Percentiles rank a stretch among this genome's conserved stretches.
Conservation (phyloP, 768 basidiomycete species). For the Clitopilus hobsonii region DNA sequence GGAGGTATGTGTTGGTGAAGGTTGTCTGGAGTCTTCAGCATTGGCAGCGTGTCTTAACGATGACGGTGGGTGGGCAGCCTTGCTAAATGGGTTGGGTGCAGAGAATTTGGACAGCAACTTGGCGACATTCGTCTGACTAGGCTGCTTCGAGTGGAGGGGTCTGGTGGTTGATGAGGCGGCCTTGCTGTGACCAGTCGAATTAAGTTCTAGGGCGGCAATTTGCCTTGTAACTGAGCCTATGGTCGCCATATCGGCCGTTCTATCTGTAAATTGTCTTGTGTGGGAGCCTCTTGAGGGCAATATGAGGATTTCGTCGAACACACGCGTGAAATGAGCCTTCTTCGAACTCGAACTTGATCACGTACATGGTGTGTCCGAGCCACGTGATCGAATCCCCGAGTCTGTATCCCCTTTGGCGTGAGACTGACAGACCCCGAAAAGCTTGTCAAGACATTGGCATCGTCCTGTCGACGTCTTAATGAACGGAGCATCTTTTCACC, state of each 20-base stretch:
- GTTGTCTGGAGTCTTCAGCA: neutral
- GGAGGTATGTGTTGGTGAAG: conserved; percentile 8
- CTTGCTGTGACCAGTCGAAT: conserved; percentile 36
- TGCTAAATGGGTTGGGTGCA: conserved; percentile 51
- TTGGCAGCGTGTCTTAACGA: conserved; percentile 36
- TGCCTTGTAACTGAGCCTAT: conserved; percentile 64
- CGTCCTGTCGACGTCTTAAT: neutral
- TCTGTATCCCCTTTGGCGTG: too few relatives aligned
- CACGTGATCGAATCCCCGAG: neutral
- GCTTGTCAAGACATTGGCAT: neutral
- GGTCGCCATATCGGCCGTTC: conserved; percentile 25
- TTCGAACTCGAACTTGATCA: neutral
- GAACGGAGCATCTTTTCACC: neutral
- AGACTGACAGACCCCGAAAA: too few relatives aligned
- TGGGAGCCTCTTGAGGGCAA: neutral
- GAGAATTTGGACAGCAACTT: conserved; percentile 76
- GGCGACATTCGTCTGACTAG: conserved; percentile 56
- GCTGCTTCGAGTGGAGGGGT: conserved; percentile 44
- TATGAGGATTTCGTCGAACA: neutral
- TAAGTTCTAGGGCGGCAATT: conserved; percentile 64
- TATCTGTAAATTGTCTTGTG: neutral
- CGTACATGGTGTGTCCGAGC: neutral
- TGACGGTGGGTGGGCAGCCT: conserved; percentile 33
- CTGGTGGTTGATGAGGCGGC: conserved; percentile 25
- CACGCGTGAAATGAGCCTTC: neutral